Evolutionary conservation across 2,329 filamentous ascomycete genomes (phyloP).

Genomic region (Penicillium hesseltinei): DNA sequence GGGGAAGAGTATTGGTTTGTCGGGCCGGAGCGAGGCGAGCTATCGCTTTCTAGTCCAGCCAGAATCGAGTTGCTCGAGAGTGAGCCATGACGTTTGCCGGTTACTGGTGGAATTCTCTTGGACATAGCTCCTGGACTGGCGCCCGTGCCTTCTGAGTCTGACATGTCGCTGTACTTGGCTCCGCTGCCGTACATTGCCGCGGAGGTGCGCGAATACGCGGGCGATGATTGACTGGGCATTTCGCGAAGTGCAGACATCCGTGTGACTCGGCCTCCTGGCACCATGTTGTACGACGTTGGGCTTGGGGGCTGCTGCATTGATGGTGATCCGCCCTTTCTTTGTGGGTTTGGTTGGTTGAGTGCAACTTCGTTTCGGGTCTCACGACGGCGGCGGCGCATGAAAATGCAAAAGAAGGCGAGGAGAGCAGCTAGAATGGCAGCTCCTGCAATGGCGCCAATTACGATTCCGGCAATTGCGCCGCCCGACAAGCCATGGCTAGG

Average conservation of each 20-base stretch:
- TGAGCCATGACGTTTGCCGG: slow-evolving; percentile 75
- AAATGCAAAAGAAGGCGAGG: slow-evolving; percentile 58
- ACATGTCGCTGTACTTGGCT: slow-evolving; percentile 51
- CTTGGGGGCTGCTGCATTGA: slow-evolving; percentile 45
- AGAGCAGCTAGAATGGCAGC: slow-evolving; percentile 67
- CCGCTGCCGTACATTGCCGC: slow-evolving; percentile 50
- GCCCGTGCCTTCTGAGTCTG: slow-evolving; percentile 66
- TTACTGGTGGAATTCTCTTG: slow-evolving; percentile 46
- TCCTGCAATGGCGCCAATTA: slow-evolving; percentile 74
- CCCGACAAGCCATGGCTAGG: slow-evolving; percentile 61
- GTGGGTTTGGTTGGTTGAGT: slow-evolving; percentile 85
- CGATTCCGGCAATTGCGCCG: slow-evolving; percentile 88
- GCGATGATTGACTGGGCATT: slow-evolving; percentile 62
- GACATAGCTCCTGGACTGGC: slow-evolving; percentile 69
- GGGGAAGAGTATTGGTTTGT: slow-evolving; percentile 78
- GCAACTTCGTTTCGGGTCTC: slow-evolving; percentile 67
- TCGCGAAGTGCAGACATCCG: slow-evolving; percentile 93
- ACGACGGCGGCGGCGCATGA: slow-evolving; percentile 54
- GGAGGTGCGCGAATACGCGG: slow-evolving; percentile 53
- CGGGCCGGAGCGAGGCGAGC: slow-evolving; percentile 68
- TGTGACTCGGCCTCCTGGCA: slow-evolving; percentile 85
- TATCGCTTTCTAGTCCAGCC: slow-evolving; percentile 60
- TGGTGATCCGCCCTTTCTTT: slow-evolving; percentile 41
- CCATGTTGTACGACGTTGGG: slow-evolving; percentile 63
- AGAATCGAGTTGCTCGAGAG: slow-evolving; percentile 81